Percentiles rank a stretch among this genome's conserved stretches.
Evolutionary conservation across 2,329 filamentous ascomycete genomes (phyloP).

Genomic region (Ophiostoma sp.): DNA sequence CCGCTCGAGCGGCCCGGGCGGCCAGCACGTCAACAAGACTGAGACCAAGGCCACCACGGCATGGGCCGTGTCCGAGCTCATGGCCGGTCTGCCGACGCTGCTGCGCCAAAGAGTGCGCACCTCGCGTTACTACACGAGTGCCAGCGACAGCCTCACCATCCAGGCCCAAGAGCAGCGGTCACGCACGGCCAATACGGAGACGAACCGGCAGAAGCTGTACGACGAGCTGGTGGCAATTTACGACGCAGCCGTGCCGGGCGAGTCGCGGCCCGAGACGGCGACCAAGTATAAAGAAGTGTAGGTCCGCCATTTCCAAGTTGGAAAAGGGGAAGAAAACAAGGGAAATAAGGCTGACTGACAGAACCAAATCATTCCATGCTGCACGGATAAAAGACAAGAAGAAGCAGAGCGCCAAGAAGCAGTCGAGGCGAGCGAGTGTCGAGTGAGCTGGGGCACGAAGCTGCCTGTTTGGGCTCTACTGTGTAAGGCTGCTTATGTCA

Average conservation of each 20-base stretch:
- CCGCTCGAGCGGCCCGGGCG: constrained; percentile 56
- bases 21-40: constrained; percentile 61
- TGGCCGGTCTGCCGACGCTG: constrained; percentile 42
- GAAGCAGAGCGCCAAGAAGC: constrained; percentile 47
- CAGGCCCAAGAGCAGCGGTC: constrained; percentile 52
- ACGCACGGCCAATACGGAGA: constrained; percentile 47
- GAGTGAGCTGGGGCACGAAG: constrained; percentile 6
- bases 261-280: constrained; percentile 43
- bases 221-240: constrained; percentile 48
- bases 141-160: constrained; percentile 50
- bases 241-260: constrained; percentile 42
- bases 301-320: constrained; percentile 25
- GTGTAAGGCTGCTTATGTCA: not conserved
- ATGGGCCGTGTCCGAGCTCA: constrained; percentile 47
- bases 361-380: constrained; percentile 41
- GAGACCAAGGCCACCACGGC: constrained; percentile 55
- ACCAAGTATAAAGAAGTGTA: constrained; percentile 48
- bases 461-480: not conserved
- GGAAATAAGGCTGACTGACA: constrained; percentile 30
- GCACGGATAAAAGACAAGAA: constrained; percentile 46
- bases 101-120: constrained; percentile 44
- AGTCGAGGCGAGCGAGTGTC: constrained; percentile 37
- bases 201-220: constrained; percentile 46
- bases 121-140: constrained; percentile 51
- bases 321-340: not conserved